phyloP scores from a whole-genome alignment of 192 early-diverging fungal species.

The Coemansia sp. region DNA sequence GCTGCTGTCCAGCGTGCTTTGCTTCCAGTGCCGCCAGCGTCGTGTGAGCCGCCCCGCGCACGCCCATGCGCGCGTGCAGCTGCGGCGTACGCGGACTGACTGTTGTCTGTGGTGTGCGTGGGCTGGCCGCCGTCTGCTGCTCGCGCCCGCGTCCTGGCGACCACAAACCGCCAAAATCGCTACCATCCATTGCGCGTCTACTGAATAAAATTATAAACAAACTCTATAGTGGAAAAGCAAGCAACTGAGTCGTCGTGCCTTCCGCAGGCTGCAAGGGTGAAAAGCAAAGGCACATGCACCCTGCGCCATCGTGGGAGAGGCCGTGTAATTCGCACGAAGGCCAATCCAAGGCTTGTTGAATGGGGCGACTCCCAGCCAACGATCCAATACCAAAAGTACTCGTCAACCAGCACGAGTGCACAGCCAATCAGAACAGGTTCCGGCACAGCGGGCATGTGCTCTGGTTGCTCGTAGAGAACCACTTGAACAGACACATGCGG shows the following conservation, averaged over 20 bases:
- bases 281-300: too few relatives aligned
- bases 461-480: constrained; percentile 69
- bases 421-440: constrained; percentile 35
- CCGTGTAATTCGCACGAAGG: too few relatives aligned
- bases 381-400: too few relatives aligned
- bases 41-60: constrained; percentile 18
- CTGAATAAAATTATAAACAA: too few relatives aligned
- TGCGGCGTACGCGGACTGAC: background rate
- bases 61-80: constrained; percentile 1
- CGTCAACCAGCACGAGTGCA: background rate
- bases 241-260: too few relatives aligned
- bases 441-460: constrained; percentile 73
- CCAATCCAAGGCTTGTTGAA: background rate
- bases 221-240: too few relatives aligned
- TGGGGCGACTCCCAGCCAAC: background rate
- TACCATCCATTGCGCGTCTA: too few relatives aligned
- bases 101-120: constrained; percentile 8
- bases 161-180: too few relatives aligned
- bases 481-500: constrained; percentile 88
- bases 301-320: too few relatives aligned
- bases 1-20: constrained; percentile 28
- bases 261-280: too few relatives aligned
- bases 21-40: constrained; percentile 57
- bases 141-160: too few relatives aligned
- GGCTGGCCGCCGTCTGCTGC: constrained; percentile 8